These are phyloP conservation scores for Plenodomus lindquistii DNA, from an alignment of 2,329 filamentous ascomycete genomes.

Conservation along the genomic window DNA sequence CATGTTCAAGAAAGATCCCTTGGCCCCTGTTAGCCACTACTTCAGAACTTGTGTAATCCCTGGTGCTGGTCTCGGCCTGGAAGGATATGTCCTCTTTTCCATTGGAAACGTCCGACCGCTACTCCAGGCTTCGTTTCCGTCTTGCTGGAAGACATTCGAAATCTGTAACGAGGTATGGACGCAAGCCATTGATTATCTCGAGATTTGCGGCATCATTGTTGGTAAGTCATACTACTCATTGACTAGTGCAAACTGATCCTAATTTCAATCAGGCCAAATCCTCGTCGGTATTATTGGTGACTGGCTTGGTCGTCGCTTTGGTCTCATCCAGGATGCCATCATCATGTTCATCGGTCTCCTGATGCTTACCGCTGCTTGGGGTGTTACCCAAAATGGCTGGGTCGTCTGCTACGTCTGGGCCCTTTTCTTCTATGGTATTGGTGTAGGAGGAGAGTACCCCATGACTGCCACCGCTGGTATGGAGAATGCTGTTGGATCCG, in stretches of 20 bases:
- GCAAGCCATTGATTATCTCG: constrained; percentile 83
- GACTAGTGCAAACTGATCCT: neutral
- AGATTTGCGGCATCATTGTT: constrained; percentile 92
- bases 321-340: constrained; percentile 89
- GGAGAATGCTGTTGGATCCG: constrained; percentile 84
- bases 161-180: constrained; percentile 82
- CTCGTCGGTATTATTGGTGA: constrained; percentile 80
- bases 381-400: constrained; percentile 84
- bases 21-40: constrained; percentile 84
- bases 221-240: constrained; percentile 50
- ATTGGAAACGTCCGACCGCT: constrained; percentile 90
- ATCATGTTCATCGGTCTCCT: constrained; percentile 94
- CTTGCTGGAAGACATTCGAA: constrained; percentile 71
- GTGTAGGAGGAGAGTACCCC: constrained; percentile 84
- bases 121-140: constrained; percentile 73
- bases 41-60: constrained; percentile 89
- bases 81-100: constrained; percentile 95
- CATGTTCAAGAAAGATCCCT: constrained; percentile 85
- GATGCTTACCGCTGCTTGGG: constrained; percentile 92
- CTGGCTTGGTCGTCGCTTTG: constrained; percentile 88
- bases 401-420: constrained; percentile 96
- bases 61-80: constrained; percentile 86
- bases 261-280: constrained; percentile 63
- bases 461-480: constrained; percentile 96
- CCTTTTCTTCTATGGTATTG: constrained; percentile 84